phyloP scores from a whole-genome alignment of 768 basidiomycete species.

The Collybia sordida region DNA sequence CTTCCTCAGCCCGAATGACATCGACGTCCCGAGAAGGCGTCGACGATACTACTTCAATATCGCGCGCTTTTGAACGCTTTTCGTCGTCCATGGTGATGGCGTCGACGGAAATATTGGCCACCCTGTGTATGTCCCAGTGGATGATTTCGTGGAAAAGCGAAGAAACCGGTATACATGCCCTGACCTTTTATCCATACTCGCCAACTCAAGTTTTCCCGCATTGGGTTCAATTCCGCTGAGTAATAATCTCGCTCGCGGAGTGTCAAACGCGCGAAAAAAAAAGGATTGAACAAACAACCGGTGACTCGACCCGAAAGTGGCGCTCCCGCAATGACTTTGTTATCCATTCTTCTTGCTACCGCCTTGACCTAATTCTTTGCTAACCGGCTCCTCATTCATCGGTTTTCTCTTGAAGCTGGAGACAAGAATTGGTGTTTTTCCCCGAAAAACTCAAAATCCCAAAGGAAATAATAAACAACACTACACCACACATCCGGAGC shows the following conservation, averaged over 20 bases:
- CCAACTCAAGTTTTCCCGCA: constrained; percentile 1
- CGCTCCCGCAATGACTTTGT: too few species aligned
- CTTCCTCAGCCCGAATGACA: constrained; percentile 47
- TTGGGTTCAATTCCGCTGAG: constrained; percentile 9
- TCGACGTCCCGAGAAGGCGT: constrained; percentile 37
- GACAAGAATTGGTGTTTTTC: too few species aligned
- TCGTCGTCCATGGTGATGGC: constrained; percentile 28
- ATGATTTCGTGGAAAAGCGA: background rate
- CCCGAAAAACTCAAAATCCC: too few species aligned
- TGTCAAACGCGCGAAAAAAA: background rate
- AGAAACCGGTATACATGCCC: too few species aligned
- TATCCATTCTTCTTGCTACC: too few species aligned
- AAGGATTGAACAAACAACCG: constrained; percentile 3
- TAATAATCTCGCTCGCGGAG: constrained; percentile 10
- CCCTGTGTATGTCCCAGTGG: constrained; percentile 8
- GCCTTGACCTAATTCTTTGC: too few species aligned
- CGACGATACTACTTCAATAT: background rate
- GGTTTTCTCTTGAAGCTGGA: too few species aligned
- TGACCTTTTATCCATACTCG: background rate
- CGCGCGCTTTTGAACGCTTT: constrained; percentile 7
- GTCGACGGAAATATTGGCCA: constrained; percentile 29
- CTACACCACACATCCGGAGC: too few species aligned
- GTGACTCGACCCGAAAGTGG: constrained; percentile 4
- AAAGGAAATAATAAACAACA: too few species aligned
- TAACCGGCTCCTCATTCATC: too few species aligned